phyloP scores from a whole-genome alignment of 75 land plant genomes.

The Gnetum montanum region DNA sequence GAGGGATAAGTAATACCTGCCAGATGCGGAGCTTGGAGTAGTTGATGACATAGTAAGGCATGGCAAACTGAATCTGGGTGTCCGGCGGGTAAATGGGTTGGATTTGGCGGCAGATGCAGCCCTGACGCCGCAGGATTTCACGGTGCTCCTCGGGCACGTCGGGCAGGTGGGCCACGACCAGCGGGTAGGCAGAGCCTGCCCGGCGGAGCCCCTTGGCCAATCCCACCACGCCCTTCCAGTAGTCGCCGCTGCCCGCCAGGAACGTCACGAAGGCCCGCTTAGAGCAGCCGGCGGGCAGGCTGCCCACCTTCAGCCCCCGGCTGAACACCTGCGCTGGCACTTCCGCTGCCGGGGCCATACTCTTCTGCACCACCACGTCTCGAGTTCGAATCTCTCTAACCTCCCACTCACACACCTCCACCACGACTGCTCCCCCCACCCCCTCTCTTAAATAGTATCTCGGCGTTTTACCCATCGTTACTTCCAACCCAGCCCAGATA shows the following conservation, averaged over 20 bases:
- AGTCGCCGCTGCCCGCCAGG: conserved; percentile 43
- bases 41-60: conserved; percentile 44
- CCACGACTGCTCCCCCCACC: too few relatives aligned
- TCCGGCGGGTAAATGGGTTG: conserved; percentile 35
- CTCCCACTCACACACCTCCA: too few relatives aligned
- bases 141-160: conserved; percentile 48
- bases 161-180: conserved; percentile 35
- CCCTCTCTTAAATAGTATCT: too few relatives aligned
- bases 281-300: conserved; percentile 2
- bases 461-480: too few relatives aligned
- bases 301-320: conserved; percentile 1
- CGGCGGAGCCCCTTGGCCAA: conserved; percentile 38
- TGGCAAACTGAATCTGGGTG: conserved; percentile 36
- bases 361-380: too few relatives aligned
- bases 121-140: conserved; percentile 19
- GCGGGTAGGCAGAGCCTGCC: conserved; percentile 20
- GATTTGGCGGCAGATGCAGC: conserved; percentile 34
- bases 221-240: conserved; percentile 39
- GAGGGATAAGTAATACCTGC: conserved; percentile 9
- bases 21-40: conserved; percentile 52
- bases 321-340: neutral
- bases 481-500: too few relatives aligned
- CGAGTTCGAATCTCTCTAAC: too few relatives aligned
- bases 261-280: conserved; percentile 40
- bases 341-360: conserved; percentile 9